phyloP scores from a whole-genome alignment of 208 protist species.

The Trypanosoma theileri region DNA sequence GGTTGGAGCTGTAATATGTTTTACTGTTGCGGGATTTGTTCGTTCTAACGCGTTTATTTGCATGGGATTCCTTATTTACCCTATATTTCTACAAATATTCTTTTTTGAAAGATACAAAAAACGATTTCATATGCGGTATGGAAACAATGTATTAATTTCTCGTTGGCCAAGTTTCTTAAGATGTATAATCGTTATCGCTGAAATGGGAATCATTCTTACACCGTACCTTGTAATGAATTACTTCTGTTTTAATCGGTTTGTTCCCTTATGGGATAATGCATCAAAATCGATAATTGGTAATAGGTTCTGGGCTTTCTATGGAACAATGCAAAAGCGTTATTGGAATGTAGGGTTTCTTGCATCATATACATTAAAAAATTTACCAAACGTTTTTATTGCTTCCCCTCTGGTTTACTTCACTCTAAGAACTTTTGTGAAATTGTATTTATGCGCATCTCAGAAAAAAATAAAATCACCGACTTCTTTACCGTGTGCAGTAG shows the following conservation, averaged over 20 bases:
- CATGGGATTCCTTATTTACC: constrained; percentile 66
- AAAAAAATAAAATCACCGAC: background rate
- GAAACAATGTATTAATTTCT: constrained; percentile 1
- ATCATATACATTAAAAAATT: constrained; percentile 59
- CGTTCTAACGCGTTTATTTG: constrained; percentile 70
- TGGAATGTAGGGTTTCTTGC: constrained; percentile 71
- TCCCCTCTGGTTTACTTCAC: constrained; percentile 47
- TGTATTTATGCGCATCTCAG: constrained; percentile 30
- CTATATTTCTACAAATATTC: constrained; percentile 49
- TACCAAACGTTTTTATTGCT: constrained; percentile 68
- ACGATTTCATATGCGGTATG: constrained; percentile 18
- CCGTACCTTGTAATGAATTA: constrained; percentile 66
- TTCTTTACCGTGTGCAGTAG: background rate
- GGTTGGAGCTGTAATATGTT: constrained; percentile 42
- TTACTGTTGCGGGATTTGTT: constrained; percentile 43
- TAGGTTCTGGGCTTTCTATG: constrained; percentile 66
- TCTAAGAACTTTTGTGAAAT: constrained; percentile 22
- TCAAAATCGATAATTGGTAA: constrained; percentile 22
- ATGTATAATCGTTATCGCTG: constrained; percentile 38
- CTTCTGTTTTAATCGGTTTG: constrained; percentile 52
- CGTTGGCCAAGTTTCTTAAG: constrained; percentile 46
- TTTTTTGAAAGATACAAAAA: constrained; percentile 33
- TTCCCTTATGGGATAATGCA: constrained; percentile 31
- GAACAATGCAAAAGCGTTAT: constrained; percentile 69
- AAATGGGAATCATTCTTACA: constrained; percentile 34